These are phyloP conservation scores for Eugenia klotzschiana DNA, from an alignment of 441 rosid species.

Conservation along the genomic window DNA sequence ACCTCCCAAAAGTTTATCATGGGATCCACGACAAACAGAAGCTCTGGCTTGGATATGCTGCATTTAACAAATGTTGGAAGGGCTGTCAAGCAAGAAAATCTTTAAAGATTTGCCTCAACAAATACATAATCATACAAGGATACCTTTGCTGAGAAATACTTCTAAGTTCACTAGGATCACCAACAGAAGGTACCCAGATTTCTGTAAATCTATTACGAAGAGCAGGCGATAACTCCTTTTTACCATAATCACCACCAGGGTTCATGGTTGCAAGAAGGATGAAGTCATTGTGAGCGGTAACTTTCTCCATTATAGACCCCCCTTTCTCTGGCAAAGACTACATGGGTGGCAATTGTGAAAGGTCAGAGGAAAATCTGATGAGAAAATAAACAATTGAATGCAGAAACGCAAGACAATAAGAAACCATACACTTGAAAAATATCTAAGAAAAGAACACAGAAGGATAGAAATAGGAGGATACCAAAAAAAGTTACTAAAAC, in stretches of 20 bases:
- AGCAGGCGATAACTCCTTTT: slow-evolving; percentile 97
- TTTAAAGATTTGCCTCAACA: background rate
- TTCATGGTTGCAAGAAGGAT: slow-evolving; percentile 95
- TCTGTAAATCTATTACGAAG: slow-evolving; percentile 96
- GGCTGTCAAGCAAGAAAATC: background rate
- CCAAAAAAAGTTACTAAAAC: background rate
- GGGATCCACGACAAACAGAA: slow-evolving; percentile 41
- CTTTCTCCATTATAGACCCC: slow-evolving; percentile 61
- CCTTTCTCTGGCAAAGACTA: slow-evolving; percentile 98
- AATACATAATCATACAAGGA: background rate
- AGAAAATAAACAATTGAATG: background rate
- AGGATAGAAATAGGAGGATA: background rate
- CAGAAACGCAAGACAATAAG: background rate
- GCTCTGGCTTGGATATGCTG: slow-evolving; percentile 38
- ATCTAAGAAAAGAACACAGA: background rate
- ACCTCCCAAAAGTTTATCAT: slow-evolving; percentile 81
- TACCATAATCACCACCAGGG: slow-evolving; percentile 99
- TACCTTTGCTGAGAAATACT: slow-evolving; percentile 66
- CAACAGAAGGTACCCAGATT: slow-evolving; percentile 92
- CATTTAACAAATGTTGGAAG: background rate
- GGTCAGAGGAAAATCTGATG: slow-evolving; percentile 1
- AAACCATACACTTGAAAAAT: background rate
- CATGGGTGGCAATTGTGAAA: background rate
- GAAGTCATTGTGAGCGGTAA: slow-evolving; percentile 64
- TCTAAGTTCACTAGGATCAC: slow-evolving; percentile 55